These are phyloP conservation scores for Leccinum obscurum DNA, from an alignment of 768 basidiomycete genomes.

Conservation along the genomic window DNA sequence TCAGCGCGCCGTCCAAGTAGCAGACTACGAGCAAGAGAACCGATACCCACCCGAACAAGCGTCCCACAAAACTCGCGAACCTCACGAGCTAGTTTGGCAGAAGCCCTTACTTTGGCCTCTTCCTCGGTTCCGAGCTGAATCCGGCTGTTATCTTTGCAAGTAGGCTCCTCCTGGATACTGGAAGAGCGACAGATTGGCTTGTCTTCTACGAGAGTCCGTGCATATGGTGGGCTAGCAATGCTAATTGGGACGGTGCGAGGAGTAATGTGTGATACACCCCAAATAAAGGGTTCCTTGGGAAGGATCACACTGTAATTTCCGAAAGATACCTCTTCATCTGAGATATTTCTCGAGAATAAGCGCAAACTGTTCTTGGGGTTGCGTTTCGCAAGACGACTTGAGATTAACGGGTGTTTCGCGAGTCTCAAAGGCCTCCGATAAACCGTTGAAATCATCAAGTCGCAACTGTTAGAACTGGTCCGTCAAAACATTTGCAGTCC, in stretches of 20 bases:
- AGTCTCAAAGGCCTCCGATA: too few relatives aligned
- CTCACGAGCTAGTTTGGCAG: slow-evolving; percentile 54
- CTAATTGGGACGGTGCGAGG: slow-evolving; percentile 55
- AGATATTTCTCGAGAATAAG: slow-evolving; percentile 2
- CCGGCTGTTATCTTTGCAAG: slow-evolving; percentile 30
- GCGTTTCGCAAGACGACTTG: neutral
- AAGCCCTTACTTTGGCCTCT: slow-evolving; percentile 51
- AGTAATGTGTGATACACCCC: slow-evolving; percentile 61
- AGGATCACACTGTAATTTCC: slow-evolving; percentile 63
- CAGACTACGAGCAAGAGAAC: neutral
- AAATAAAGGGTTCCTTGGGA: slow-evolving; percentile 62
- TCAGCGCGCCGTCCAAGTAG: neutral
- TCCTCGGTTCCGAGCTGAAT: slow-evolving; percentile 55
- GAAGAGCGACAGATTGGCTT: neutral
- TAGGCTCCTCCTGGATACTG: slow-evolving; percentile 4
- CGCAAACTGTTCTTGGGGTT: neutral
- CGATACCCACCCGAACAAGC: slow-evolving; percentile 48
- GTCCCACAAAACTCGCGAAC: slow-evolving; percentile 55
- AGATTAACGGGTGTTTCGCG: neutral
- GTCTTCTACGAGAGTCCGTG: slow-evolving; percentile 11
- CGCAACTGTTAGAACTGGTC: too few relatives aligned
- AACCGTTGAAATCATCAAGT: too few relatives aligned
- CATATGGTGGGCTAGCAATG: slow-evolving; percentile 60
- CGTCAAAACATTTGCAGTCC: too few relatives aligned
- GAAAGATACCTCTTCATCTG: slow-evolving; percentile 33